Evolutionary conservation across 306 rosid genomes (phyloP), one percentile per base, ranked within the genome.

Genomic region (Mucuna pruriens): DNA sequence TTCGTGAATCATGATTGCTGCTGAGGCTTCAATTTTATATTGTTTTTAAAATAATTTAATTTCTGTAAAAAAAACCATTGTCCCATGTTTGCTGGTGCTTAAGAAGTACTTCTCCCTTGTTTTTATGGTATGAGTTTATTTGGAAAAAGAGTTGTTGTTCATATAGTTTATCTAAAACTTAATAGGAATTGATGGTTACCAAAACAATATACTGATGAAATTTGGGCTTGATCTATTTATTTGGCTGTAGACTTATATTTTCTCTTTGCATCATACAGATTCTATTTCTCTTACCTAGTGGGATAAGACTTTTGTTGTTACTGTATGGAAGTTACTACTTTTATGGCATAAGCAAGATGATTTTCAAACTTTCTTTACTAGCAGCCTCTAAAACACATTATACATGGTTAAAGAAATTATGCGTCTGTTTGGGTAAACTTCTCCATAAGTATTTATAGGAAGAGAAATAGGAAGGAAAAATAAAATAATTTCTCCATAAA

Each of bases 1-100:
- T 64, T 69, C 42, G 19, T 8, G 46, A 82, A n/a, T n/a, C n/a
- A n/a, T n/a, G n/a, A n/a, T n/a, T n/a, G n/a, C 46, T 83, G 82
- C 68, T 36, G 61, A 52, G 52, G 26, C 40, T 20, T 6, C 62
- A 52, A 69, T 34, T 57, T 49, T 49, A 33, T 60, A 7, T n/a
- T 11, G 81, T 31, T 60, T 48, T 64, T 39, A 23, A 40, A 42
- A 7, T 64, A 63, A 66, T 38, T 73, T 73, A 16, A 39, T 25
- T 69, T 62, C 60, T 55, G 9, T 39, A 62, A n/a, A 74, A 44
- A 26, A 72, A 71, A 62, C 22, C 76, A 63, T 29, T 46, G 62
- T 17, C 4, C 22, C 64, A 11, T 52, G 57, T 55, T 66, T 54
- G 8, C 34, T 57, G 73, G 38, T 68, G 72, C 74, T 60, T 60